Conservation (phyloP, 2,329 filamentous ascomycete genomes). For the Aotearoamyces nothofagi region DNA sequence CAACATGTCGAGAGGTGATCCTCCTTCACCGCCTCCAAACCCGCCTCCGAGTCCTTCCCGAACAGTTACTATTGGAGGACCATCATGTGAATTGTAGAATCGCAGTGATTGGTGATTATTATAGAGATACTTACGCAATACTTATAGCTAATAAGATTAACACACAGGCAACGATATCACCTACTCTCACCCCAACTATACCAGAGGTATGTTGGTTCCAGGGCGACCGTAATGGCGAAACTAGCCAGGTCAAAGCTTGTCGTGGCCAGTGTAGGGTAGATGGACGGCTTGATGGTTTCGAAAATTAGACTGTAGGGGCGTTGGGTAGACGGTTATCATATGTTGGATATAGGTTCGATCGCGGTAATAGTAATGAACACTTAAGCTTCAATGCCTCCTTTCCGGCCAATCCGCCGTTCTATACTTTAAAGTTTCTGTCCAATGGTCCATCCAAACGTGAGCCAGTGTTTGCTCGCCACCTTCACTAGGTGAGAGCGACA, state of each 20-base stretch:
- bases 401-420: conserved; percentile 43
- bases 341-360: too few relatives aligned
- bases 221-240: too few relatives aligned
- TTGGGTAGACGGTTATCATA: too few relatives aligned
- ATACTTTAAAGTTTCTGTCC: conserved; percentile 57
- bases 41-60: conserved; percentile 24
- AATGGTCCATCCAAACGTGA: conserved; percentile 56
- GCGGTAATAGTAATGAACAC: too few relatives aligned
- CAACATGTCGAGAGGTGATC: conserved; percentile 21
- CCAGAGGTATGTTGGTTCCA: too few relatives aligned
- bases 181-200: too few relatives aligned
- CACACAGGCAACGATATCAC: too few relatives aligned
- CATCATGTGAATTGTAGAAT: conserved; percentile 1
- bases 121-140: conserved; percentile 1
- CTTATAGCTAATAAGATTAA: conserved; percentile 17
- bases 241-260: too few relatives aligned
- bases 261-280: too few relatives aligned
- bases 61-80: conserved; percentile 2
- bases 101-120: neutral
- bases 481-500: conserved; percentile 45
- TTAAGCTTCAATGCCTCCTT: conserved; percentile 27
- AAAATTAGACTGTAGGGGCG: too few relatives aligned
- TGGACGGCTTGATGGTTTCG: too few relatives aligned
- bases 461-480: conserved; percentile 56
- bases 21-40: conserved; percentile 24